phyloP scores from a whole-genome alignment of 2,329 filamentous ascomycete genomes.

The Exserohilum turcica region DNA sequence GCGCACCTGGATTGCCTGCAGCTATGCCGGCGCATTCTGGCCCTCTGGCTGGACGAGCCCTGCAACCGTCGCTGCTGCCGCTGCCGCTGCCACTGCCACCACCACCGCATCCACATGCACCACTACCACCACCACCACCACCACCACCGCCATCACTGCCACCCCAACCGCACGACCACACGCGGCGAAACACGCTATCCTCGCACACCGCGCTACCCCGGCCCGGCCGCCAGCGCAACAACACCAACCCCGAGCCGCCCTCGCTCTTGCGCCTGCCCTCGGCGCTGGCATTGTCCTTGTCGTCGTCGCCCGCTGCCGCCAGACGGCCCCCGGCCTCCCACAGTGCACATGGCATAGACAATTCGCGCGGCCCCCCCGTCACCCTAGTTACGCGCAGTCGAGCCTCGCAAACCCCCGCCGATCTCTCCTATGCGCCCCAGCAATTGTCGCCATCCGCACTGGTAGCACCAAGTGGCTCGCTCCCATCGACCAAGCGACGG shows the following conservation, averaged over 20 bases:
- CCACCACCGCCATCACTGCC: background rate
- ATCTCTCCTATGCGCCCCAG: slow-evolving; percentile 37
- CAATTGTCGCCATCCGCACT: slow-evolving; percentile 31
- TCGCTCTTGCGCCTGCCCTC: slow-evolving; percentile 43
- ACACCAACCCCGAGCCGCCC: slow-evolving; percentile 31
- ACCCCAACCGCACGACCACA: slow-evolving; percentile 12
- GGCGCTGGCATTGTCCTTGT: slow-evolving; percentile 23
- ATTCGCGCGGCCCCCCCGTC: slow-evolving; percentile 56
- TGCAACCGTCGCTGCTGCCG: slow-evolving; percentile 5
- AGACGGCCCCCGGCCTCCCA: slow-evolving; percentile 55
- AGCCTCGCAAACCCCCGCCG: slow-evolving; percentile 32
- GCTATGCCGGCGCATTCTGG: slow-evolving; percentile 26
- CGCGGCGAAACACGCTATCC: slow-evolving; percentile 11
- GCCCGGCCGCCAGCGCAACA: slow-evolving; percentile 31
- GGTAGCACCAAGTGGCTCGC: slow-evolving; percentile 31
- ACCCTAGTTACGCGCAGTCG: slow-evolving; percentile 52
- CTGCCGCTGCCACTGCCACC: background rate
- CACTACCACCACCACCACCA: slow-evolving; percentile 1
- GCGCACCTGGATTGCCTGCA: slow-evolving; percentile 18
- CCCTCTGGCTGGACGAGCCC: slow-evolving; percentile 20
- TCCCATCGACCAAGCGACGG: slow-evolving; percentile 20
- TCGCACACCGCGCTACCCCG: slow-evolving; percentile 19
- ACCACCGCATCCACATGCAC: slow-evolving; percentile 12
- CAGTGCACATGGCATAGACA: slow-evolving; percentile 58
- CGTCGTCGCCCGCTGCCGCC: slow-evolving; percentile 25